These are phyloP conservation scores for Delphinella strobiligena DNA, from an alignment of 2,329 filamentous ascomycete species.

Conservation along the genomic window DNA sequence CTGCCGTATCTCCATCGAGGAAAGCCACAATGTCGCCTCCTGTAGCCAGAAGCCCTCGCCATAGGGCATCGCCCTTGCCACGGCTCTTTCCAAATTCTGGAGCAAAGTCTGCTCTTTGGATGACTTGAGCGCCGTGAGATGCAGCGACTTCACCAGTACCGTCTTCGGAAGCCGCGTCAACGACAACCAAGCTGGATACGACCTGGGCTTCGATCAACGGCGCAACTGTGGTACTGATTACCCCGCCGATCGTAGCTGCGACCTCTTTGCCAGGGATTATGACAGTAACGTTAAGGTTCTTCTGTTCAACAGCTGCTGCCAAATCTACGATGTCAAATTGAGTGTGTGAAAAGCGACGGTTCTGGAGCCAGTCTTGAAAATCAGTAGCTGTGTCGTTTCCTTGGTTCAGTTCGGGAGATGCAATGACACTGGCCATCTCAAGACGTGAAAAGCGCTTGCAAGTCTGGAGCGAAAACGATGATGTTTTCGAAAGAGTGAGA, in stretches of 20 bases:
- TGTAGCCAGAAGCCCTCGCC: conserved; percentile 2
- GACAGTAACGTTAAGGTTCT: neutral
- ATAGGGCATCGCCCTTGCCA: conserved; percentile 5
- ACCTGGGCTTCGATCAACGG: conserved; percentile 1
- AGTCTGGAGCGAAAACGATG: too few species aligned
- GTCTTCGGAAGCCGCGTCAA: conserved; percentile 4
- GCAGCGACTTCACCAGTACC: conserved; percentile 2
- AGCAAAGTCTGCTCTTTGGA: conserved; percentile 3
- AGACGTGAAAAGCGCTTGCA: too few species aligned
- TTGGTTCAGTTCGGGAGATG: too few species aligned
- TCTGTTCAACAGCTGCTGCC: neutral
- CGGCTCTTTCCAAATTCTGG: conserved; percentile 1
- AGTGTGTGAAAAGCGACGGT: too few species aligned
- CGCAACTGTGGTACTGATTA: neutral
- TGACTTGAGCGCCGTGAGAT: neutral
- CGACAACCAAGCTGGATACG: neutral
- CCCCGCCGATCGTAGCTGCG: neutral
- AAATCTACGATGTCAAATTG: too few species aligned
- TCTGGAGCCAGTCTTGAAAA: too few species aligned
- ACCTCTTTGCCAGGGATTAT: conserved; percentile 4
- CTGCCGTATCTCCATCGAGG: conserved; percentile 3
- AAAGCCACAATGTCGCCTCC: conserved; percentile 6
- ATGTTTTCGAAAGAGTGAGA: too few species aligned
- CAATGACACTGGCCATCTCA: too few species aligned
- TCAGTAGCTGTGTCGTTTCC: too few species aligned